A percentile compares a stretch with the other conserved stretches of the same genome.
phyloP scores from a whole-genome alignment of 2,329 filamentous ascomycete species.

The Sporothrix pallida region DNA sequence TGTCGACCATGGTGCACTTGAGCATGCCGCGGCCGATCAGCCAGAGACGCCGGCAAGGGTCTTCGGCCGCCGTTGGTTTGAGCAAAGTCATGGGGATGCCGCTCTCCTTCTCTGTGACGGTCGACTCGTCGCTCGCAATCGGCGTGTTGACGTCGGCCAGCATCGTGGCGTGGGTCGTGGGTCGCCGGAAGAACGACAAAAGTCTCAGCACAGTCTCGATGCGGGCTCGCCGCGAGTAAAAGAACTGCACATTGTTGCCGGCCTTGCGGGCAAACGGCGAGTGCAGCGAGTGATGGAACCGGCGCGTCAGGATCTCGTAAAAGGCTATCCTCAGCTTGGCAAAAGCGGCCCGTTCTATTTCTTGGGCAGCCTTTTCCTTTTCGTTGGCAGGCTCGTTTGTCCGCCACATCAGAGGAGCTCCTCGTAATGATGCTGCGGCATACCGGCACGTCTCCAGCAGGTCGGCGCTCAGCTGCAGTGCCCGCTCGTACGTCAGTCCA shows the following conservation, averaged over 20 bases:
- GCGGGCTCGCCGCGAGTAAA: conserved; percentile 38
- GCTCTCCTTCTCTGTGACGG: neutral
- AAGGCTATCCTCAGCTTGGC: conserved; percentile 35
- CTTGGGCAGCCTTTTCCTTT: neutral
- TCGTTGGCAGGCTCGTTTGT: neutral
- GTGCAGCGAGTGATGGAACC: conserved; percentile 40
- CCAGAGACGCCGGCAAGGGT: conserved; percentile 34
- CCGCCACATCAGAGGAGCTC: conserved; percentile 30
- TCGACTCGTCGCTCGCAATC: conserved; percentile 11
- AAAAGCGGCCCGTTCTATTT: conserved; percentile 30
- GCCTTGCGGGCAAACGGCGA: conserved; percentile 38
- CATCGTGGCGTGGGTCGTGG: neutral
- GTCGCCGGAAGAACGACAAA: conserved; percentile 31
- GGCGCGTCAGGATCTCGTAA: conserved; percentile 38
- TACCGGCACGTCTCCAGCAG: conserved; percentile 37
- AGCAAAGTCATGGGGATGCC: neutral
- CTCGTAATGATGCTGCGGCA: conserved; percentile 22
- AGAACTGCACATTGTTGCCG: conserved; percentile 36
- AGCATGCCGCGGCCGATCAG: conserved; percentile 37
- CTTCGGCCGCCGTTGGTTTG: neutral
- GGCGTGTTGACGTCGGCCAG: conserved; percentile 27
- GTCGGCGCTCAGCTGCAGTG: conserved; percentile 37
- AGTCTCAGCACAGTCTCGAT: conserved; percentile 37
- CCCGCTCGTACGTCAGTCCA: conserved; percentile 37
- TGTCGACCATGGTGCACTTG: conserved; percentile 38